phyloP scores from a whole-genome alignment of 78 protist species.

The Speleostelium caveatum region DNA sequence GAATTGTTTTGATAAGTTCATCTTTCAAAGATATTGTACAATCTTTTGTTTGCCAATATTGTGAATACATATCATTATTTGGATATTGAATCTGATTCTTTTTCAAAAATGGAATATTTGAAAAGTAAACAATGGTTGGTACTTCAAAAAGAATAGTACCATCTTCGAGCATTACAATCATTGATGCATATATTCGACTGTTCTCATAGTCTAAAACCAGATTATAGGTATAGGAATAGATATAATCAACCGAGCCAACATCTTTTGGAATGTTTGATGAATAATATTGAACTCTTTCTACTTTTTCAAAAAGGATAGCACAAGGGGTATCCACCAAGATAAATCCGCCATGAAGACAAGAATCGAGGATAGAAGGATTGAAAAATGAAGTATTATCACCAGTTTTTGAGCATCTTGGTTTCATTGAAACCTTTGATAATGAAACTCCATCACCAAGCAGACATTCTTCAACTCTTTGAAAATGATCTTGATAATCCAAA shows the following conservation, averaged over 20 bases:
- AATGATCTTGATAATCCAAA: no score
- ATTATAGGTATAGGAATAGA: background rate
- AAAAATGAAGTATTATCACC: conserved; percentile 10
- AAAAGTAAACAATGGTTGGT: background rate
- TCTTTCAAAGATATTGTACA: background rate
- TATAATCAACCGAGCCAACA: background rate
- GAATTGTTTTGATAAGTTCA: no score
- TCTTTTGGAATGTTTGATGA: conserved; percentile 7
- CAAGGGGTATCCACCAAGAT: background rate
- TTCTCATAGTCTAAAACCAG: background rate
- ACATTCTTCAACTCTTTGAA: no score
- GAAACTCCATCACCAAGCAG: no score
- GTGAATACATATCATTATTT: background rate
- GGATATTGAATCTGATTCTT: background rate
- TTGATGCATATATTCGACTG: no score
- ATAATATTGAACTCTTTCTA: conserved; percentile 19
- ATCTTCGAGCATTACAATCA: background rate
- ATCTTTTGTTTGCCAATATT: background rate
- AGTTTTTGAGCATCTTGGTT: background rate
- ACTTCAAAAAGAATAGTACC: conserved; percentile 13
- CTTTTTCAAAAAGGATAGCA: conserved; percentile 13
- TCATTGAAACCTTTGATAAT: background rate
- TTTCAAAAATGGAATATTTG: background rate
- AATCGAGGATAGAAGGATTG: conserved; percentile 16
- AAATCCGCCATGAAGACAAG: conserved; percentile 7